Base-by-base conservation (phyloP, 108 stramenopile species). In the Cylindrotheca closterium region DNA sequence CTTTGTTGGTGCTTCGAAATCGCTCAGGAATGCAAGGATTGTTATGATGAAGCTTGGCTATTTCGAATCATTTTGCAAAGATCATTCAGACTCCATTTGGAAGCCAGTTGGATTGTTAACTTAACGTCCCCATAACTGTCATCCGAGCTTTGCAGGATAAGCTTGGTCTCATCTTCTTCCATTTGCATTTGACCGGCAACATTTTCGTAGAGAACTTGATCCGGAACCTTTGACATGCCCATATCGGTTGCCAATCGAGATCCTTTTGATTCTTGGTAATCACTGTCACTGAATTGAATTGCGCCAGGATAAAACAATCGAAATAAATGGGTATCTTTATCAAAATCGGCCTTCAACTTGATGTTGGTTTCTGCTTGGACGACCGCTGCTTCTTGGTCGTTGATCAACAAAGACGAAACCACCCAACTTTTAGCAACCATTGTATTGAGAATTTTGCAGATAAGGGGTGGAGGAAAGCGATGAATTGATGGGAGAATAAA, bases 401-500 rank as follows among this genome's bases (percentile, higher is more conserved):
- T 42, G 37, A 42, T 42, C 7, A 10, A 15, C 10, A 42, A 15
- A 42, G 37, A 42, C 7, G 37, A 42, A 10, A 42, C 37, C 10
- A 42, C 37, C 37, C 37, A 42, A 15, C 37, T 42, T 15, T 42
- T 42, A 15, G 37, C 37, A 10, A 42, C 37, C 37, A 42, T 42
- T n/a, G n/a, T n/a, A n/a, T n/a, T n/a, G n/a, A n/a, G n/a, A n/a
- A n/a, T n/a, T n/a, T n/a, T n/a, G n/a, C n/a, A n/a, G n/a, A n/a
- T n/a, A n/a, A n/a, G n/a, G n/a, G n/a, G n/a, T n/a, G n/a, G n/a
- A n/a, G n/a, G n/a, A n/a, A n/a, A n/a, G n/a, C n/a, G n/a, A n/a
- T n/a, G n/a, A n/a, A n/a, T n/a, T n/a, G n/a, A n/a, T 45, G 42
- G 8, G 51, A 52, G 51, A 19, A 8, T 23, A 52, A 52, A 57